Evolutionary conservation across 139 green algal genomes (phyloP).

Genomic region (Closterium sp.): DNA sequence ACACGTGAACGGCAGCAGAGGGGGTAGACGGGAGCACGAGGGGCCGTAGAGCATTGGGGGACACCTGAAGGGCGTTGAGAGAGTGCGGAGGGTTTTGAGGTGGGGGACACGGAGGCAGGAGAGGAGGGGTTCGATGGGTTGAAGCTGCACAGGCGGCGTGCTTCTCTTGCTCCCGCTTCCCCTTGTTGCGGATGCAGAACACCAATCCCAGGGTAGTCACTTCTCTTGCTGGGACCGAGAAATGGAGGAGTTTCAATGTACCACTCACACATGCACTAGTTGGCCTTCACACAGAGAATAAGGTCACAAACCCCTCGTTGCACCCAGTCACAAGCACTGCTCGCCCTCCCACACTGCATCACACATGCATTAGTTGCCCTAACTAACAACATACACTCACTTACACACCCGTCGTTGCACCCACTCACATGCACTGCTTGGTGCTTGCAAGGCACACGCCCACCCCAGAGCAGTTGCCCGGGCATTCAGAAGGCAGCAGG

Average conservation of each 20-base stretch:
- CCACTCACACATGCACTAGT: too few species aligned
- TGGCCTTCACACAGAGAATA: too few species aligned
- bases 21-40: background rate
- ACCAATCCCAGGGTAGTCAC: too few species aligned
- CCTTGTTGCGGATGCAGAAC: too few species aligned
- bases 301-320: background rate
- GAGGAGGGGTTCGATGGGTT: background rate
- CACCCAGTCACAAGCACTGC: background rate
- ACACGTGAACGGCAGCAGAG: background rate
- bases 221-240: too few species aligned
- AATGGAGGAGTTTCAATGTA: too few species aligned
- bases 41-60: background rate
- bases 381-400: too few species aligned
- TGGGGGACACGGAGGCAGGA: too few species aligned
- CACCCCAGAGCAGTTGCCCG: background rate
- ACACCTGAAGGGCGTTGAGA: background rate
- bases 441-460: background rate
- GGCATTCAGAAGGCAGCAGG: background rate
- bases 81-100: background rate
- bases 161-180: too few species aligned
- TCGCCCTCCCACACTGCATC: too few species aligned
- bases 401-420: background rate
- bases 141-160: background rate
- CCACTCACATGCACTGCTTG: background rate
- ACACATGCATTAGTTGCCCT: too few species aligned